A percentile compares a stretch with the other conserved stretches of the same genome.
Evolutionary conservation across 2,329 filamentous ascomycete genomes (phyloP).

Genomic region (Xylaria sp.): DNA sequence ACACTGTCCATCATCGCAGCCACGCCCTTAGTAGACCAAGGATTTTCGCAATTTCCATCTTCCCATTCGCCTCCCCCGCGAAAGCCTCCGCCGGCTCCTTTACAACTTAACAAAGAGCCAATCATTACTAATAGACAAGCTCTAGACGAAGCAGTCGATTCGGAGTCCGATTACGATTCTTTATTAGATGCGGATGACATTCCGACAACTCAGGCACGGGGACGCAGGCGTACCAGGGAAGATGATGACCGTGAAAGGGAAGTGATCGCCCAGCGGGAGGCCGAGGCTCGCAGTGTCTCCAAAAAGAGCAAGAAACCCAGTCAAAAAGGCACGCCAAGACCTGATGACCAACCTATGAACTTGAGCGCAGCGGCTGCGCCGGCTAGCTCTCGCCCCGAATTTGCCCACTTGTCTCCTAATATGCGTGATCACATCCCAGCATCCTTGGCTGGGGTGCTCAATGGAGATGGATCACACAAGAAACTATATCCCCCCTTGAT

Average conservation of each 20-base stretch:
- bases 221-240: conserved; percentile 76
- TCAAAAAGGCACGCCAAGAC: conserved; percentile 43
- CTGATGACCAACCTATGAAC: conserved; percentile 30
- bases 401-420: conserved; percentile 28
- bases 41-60: conserved; percentile 46
- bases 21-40: conserved; percentile 41
- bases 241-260: conserved; percentile 80
- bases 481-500: conserved; percentile 41
- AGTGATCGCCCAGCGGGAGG: conserved; percentile 58
- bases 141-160: conserved; percentile 53
- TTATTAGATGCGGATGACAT: conserved; percentile 64
- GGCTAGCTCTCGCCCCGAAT: conserved; percentile 35
- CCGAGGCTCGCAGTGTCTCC: conserved; percentile 65
- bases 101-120: conserved; percentile 59
- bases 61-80: conserved; percentile 58
- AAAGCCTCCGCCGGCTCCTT: conserved; percentile 78
- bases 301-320: conserved; percentile 62
- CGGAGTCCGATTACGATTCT: conserved; percentile 80
- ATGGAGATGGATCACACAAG: conserved; percentile 31
- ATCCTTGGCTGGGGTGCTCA: conserved; percentile 51
- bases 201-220: conserved; percentile 54
- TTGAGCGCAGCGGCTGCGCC: conserved; percentile 38
- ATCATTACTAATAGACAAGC: conserved; percentile 27
- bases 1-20: conserved; percentile 40
- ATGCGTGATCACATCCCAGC: conserved; percentile 39